phyloP scores from a whole-genome alignment of 306 rosid species.

The Fagus sylvatica region DNA sequence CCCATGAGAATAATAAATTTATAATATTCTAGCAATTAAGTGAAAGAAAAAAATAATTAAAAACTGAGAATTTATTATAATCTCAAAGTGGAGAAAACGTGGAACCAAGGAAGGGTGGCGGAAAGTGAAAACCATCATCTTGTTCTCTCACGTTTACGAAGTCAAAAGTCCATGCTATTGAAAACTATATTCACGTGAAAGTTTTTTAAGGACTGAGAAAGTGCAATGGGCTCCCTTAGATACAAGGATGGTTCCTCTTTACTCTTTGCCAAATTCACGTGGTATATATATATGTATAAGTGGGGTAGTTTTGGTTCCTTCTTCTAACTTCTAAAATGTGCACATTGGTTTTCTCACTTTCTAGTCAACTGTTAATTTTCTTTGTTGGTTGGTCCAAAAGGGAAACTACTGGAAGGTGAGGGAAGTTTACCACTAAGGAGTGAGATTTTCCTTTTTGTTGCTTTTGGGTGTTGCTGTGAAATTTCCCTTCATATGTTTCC shows the following conservation, averaged over 20 bases:
- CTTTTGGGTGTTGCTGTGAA: constrained; percentile 19
- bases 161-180: constrained; percentile 25
- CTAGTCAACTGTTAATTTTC: constrained; percentile 14
- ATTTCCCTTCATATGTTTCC: background rate
- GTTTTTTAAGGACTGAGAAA: background rate
- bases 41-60: background rate
- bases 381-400: constrained; percentile 12
- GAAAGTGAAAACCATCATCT: constrained; percentile 31
- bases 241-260: constrained; percentile 27
- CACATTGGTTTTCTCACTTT: constrained; percentile 7
- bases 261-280: constrained; percentile 4
- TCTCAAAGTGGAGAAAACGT: constrained; percentile 36
- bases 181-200: constrained; percentile 28
- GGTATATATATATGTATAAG: background rate
- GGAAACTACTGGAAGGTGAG: background rate
- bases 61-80: background rate
- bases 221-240: background rate
- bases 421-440: background rate
- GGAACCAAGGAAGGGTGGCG: constrained; percentile 25
- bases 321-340: constrained; percentile 16
- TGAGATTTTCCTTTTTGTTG: background rate
- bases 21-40: background rate
- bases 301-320: background rate
- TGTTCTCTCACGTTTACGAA: constrained; percentile 18
- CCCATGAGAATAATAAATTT: background rate